These are phyloP conservation scores for Hypoxylon subgilvum DNA, from an alignment of 495 filamentous ascomycete genomes.

Conservation along the genomic window DNA sequence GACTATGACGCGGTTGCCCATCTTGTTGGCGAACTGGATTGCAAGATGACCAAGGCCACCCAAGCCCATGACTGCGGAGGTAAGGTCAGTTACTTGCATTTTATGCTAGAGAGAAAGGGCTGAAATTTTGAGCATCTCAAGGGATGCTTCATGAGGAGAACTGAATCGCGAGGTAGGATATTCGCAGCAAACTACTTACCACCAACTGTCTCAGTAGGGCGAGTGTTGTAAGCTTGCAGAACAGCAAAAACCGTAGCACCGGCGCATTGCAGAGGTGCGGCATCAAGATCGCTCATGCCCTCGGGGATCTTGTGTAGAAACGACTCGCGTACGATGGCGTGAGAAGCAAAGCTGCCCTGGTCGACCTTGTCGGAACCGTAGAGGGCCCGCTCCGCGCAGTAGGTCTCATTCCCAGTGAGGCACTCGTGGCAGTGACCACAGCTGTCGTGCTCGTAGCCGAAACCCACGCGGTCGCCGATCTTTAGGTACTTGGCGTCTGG, in stretches of 20 bases:
- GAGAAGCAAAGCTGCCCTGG: constrained; percentile 31
- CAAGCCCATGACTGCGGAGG: constrained; percentile 60
- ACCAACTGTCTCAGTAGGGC: constrained; percentile 24
- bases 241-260: constrained; percentile 63
- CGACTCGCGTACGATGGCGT: constrained; percentile 41
- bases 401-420: constrained; percentile 36
- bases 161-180: no score
- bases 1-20: constrained; percentile 65
- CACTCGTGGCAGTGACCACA: constrained; percentile 54
- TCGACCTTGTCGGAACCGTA: constrained; percentile 26
- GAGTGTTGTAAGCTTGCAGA: constrained; percentile 29
- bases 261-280: constrained; percentile 64
- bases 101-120: no score
- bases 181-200: constrained; percentile 21
- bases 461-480: constrained; percentile 64
- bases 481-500: constrained; percentile 60
- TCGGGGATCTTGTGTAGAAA: constrained; percentile 53
- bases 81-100: constrained; percentile 16
- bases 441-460: constrained; percentile 61
- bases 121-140: no score
- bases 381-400: constrained; percentile 27
- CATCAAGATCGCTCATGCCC: constrained; percentile 46
- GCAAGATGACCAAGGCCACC: constrained; percentile 68
- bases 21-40: constrained; percentile 63
- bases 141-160: not conserved